Evolutionary conservation across 352 stramenopile species (phyloP), one percentile per base, ranked within the genome.

Genomic region (Phytophthora multivora): DNA sequence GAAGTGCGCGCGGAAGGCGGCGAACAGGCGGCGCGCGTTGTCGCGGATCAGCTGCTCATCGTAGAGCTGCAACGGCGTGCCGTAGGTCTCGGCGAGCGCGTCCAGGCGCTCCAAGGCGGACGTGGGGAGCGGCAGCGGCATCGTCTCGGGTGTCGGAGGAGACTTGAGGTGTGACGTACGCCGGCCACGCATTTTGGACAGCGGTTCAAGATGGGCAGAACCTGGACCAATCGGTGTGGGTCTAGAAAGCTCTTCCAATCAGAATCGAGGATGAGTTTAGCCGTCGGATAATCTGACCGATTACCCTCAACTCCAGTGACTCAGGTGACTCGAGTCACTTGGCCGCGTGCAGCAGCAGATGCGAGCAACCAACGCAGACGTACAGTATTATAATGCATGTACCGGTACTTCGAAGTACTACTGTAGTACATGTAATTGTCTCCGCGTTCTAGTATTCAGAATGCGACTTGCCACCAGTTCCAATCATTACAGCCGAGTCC

Each of bases 31-130:
- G 28, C 77, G 79, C 50, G 85, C 89, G 49, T 96, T 95, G 36
- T 82, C 78, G 36, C 83, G 82, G 57, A 97, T 97, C 57, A 86
- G 59, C 59, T 88, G 73, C 63, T 94, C 89, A 62, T 95, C 86
- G 70, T 97, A 97, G 52, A 97, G 58, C 80, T 97, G 89, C 69
- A 95, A 77, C 41, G 89, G 89, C 21, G 89, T 97, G 63, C 80
- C 89, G 59, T 92, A 95, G 19, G 73, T 87, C 25, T 73, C 76
- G 36, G 77, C 78, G 13, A 96, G 81, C 54, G 76, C 48, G 63
- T 93, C 83, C 25, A 97, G 80, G 31, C 72, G 66, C 59, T 80
- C 40, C 43, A 79, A 50, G 6, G 77, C 66, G 58, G 63, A 66
- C 9, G 66, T 59, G 13, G 67, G 79, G 25, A 88, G 72, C 28